These are phyloP conservation scores for Hanseniaspora clermontiae DNA, from an alignment of 805 yeast species.

Conservation along the genomic window DNA sequence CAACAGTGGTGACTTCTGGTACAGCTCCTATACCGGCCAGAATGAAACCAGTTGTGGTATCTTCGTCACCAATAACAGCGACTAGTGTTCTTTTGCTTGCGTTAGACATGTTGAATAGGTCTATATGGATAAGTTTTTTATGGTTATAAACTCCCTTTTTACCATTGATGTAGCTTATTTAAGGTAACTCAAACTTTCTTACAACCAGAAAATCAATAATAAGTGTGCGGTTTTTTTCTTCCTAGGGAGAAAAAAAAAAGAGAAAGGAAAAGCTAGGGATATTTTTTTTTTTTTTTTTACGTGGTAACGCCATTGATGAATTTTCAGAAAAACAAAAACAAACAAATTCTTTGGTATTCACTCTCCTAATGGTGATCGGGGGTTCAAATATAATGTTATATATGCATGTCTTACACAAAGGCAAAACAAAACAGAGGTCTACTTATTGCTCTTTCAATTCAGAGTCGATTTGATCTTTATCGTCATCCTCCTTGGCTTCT, in stretches of 20 bases:
- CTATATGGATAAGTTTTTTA: background rate
- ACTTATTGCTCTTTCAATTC: conserved; percentile 3
- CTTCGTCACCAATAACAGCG: conserved; percentile 96
- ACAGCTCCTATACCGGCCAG: conserved; percentile 76
- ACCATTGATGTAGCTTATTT: background rate
- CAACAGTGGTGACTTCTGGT: background rate
- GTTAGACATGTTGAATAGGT: conserved; percentile 12
- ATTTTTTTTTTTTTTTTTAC: background rate
- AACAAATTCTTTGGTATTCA: background rate
- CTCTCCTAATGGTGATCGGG: background rate
- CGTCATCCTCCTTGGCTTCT: background rate
- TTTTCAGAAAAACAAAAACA: no score
- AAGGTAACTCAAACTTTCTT: background rate
- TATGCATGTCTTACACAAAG: no score
- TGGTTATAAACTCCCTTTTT: background rate
- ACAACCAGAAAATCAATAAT: background rate
- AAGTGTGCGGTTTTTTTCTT: background rate
- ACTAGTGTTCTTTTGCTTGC: conserved; percentile 57
- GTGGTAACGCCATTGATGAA: background rate
- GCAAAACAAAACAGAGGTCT: background rate
- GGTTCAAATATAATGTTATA: background rate
- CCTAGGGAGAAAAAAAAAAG: background rate
- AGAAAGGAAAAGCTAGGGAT: background rate
- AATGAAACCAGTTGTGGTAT: conserved; percentile 88
- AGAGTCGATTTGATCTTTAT: conserved; percentile 3